Conservation (phyloP, 2,329 filamentous ascomycete genomes). For the Aspergillus tubingensis region DNA sequence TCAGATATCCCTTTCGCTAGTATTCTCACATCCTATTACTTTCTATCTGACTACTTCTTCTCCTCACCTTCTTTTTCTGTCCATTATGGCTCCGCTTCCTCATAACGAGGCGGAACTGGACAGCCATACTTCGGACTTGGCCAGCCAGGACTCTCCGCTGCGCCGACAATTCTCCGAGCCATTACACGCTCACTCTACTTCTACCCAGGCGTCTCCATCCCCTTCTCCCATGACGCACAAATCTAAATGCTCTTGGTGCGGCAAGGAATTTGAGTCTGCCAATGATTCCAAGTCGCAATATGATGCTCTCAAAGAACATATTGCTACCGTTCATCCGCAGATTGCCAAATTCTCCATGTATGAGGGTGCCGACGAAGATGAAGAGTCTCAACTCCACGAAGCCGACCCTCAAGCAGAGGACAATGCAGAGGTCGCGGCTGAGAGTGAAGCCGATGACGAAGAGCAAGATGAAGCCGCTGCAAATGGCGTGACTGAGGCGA, state of each 20-base stretch:
- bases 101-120: conserved; percentile 39
- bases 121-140: conserved; percentile 40
- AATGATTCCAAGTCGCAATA: conserved; percentile 28
- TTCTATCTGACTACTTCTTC: conserved; percentile 9
- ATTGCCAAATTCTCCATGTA: conserved; percentile 29
- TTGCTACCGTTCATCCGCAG: conserved; percentile 36
- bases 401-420: conserved; percentile 20
- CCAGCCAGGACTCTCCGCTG: conserved; percentile 39
- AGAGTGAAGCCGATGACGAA: conserved; percentile 17
- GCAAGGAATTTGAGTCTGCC: conserved; percentile 34
- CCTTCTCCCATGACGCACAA: conserved; percentile 30
- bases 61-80: conserved; percentile 8
- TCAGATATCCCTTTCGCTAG: background rate
- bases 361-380: conserved; percentile 26
- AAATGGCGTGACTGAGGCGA: conserved; percentile 15
- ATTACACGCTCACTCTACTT: conserved; percentile 35
- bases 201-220: conserved; percentile 38
- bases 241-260: conserved; percentile 41
- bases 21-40: background rate
- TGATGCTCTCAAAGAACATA: conserved; percentile 37
- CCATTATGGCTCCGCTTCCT: conserved; percentile 36
- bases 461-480: conserved; percentile 19
- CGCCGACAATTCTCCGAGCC: conserved; percentile 45
- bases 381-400: conserved; percentile 22
- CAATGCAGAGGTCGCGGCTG: conserved; percentile 11